Conservation (phyloP, 306 rosid species). For the Pachyrhizus erosus region DNA sequence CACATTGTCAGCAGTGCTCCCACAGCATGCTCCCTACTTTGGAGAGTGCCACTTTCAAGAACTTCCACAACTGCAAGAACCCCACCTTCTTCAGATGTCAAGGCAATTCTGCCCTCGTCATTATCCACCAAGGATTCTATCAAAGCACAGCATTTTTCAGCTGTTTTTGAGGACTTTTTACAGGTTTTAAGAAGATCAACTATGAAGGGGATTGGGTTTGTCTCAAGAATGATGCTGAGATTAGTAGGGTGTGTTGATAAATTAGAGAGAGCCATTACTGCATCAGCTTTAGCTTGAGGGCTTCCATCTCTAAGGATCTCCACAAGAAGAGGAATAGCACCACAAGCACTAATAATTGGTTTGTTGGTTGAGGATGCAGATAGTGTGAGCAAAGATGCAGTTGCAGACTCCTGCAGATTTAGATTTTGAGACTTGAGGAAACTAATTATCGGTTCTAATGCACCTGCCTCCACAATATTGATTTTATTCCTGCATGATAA, state of each 20-base stretch:
- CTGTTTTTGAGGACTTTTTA: slow-evolving; percentile 87
- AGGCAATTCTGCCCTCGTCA: slow-evolving; percentile 73
- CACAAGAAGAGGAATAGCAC: slow-evolving; percentile 91
- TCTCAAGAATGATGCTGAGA: slow-evolving; percentile 64
- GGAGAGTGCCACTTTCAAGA: slow-evolving; percentile 86
- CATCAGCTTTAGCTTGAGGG: slow-evolving; percentile 87
- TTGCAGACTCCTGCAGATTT: slow-evolving; percentile 78
- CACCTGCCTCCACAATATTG: slow-evolving; percentile 89
- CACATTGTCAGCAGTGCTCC: slow-evolving; percentile 89
- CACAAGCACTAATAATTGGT: slow-evolving; percentile 77
- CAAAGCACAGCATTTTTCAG: slow-evolving; percentile 87
- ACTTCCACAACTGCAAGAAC: slow-evolving; percentile 93
- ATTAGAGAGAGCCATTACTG: slow-evolving; percentile 97
- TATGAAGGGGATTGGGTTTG: slow-evolving; percentile 73
- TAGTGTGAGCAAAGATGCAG: slow-evolving; percentile 87
- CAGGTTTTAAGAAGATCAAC: slow-evolving; percentile 70
- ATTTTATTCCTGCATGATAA: slow-evolving; percentile 80
- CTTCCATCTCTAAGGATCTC: slow-evolving; percentile 76
- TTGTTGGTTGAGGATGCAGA: slow-evolving; percentile 88
- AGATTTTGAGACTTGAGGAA: slow-evolving; percentile 73
- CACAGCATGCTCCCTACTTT: slow-evolving; percentile 88
- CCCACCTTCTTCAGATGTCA: slow-evolving; percentile 91
- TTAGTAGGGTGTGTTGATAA: slow-evolving; percentile 72
- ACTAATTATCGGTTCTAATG: slow-evolving; percentile 77
- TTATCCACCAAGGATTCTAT: slow-evolving; percentile 80